Percentiles rank a stretch among this genome's conserved stretches.
These are phyloP conservation scores for Eremothecium cymbalariae DNA, from an alignment of 1,139 yeast genomes.

Conservation along the genomic window DNA sequence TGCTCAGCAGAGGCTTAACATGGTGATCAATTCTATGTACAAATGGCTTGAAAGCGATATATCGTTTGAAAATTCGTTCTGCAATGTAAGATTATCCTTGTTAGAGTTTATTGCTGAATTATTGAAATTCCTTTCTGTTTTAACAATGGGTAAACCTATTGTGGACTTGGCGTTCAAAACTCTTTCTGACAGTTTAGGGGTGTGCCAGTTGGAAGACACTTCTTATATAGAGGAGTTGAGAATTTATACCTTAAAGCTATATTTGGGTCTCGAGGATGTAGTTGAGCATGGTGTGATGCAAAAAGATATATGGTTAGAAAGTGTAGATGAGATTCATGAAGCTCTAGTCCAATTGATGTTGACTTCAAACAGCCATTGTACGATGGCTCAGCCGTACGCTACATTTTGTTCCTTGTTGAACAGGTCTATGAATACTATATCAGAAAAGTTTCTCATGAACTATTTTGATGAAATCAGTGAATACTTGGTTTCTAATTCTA, in stretches of 20 bases:
- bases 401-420: slow-evolving; percentile 19
- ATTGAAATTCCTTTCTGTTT: slow-evolving; percentile 17
- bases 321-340: slow-evolving; percentile 20
- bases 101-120: slow-evolving; percentile 39
- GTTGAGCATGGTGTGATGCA: too few species aligned
- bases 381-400: slow-evolving; percentile 24
- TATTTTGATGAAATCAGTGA: slow-evolving; percentile 20
- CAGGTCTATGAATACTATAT: slow-evolving; percentile 16
- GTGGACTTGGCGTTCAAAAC: slow-evolving; percentile 29
- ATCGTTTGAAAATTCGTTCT: slow-evolving; percentile 51
- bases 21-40: slow-evolving; percentile 47
- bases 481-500: slow-evolving; percentile 12
- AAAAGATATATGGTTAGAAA: slow-evolving; percentile 20
- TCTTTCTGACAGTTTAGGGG: slow-evolving; percentile 44
- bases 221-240: slow-evolving; percentile 37
- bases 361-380: slow-evolving; percentile 14
- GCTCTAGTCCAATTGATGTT: slow-evolving; percentile 25
- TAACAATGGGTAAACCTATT: slow-evolving; percentile 8
- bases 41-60: slow-evolving; percentile 55
- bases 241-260: slow-evolving; percentile 42
- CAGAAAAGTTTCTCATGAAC: slow-evolving; percentile 11
- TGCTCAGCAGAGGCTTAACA: slow-evolving; percentile 52
- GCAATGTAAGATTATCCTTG: slow-evolving; percentile 44
- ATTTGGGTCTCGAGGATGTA: slow-evolving; percentile 12
- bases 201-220: slow-evolving; percentile 38